phyloP scores from a whole-genome alignment of 768 basidiomycete species.

The Panus rudis region DNA sequence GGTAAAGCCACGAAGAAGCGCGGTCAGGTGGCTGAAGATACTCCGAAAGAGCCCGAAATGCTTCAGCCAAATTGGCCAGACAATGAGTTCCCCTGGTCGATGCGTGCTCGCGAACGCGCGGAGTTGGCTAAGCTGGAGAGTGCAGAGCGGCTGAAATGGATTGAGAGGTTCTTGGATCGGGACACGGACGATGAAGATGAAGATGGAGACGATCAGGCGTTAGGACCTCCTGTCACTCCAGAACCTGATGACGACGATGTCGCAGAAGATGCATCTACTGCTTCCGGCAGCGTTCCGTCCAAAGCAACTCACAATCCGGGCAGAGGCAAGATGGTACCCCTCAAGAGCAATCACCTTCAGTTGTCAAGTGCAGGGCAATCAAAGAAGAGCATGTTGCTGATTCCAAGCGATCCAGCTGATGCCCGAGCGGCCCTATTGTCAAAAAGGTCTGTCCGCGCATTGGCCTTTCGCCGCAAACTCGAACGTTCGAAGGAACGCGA shows the following conservation, averaged over 20 bases:
- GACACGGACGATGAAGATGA: constrained; percentile 52
- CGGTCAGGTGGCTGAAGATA: constrained; percentile 8
- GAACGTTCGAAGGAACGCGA: constrained; percentile 28
- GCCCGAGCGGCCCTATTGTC: constrained; percentile 68
- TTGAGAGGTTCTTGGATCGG: constrained; percentile 66
- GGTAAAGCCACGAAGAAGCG: neutral
- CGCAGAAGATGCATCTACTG: constrained; percentile 22
- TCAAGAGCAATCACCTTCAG: constrained; percentile 34
- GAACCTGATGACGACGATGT: constrained; percentile 21
- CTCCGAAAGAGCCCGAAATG: constrained; percentile 27
- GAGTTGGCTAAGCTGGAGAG: constrained; percentile 47
- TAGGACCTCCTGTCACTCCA: constrained; percentile 26
- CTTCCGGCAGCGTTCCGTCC: too few relatives aligned
- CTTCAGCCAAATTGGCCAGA: constrained; percentile 72
- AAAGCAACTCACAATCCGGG: too few relatives aligned
- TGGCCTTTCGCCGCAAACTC: constrained; percentile 41
- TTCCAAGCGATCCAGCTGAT: constrained; percentile 68
- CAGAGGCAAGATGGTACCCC: constrained; percentile 56
- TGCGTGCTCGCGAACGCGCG: constrained; percentile 48
- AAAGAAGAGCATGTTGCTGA: constrained; percentile 21
- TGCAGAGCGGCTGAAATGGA: constrained; percentile 54
- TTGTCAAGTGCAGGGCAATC: neutral
- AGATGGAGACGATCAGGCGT: constrained; percentile 27
- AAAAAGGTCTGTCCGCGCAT: constrained; percentile 58
- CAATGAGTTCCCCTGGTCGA: constrained; percentile 69